Evolutionary conservation across 2,329 filamentous ascomycete genomes (phyloP).

Genomic region (Helicocarpus griseus): DNA sequence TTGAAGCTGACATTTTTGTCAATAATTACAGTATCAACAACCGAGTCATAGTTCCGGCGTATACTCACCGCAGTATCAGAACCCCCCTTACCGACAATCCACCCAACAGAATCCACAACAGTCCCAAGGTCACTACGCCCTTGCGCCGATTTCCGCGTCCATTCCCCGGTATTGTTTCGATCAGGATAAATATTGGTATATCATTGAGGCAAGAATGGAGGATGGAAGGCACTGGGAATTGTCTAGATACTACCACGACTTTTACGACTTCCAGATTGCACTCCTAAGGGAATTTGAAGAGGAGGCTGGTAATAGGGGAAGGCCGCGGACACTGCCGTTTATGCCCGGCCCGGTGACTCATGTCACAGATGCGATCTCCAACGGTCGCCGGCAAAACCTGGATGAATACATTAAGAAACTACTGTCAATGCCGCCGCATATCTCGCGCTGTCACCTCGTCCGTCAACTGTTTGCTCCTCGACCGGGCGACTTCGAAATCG

Average conservation of each 20-base stretch:
- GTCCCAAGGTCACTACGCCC: conserved; percentile 44
- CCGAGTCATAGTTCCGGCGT: conserved; percentile 25
- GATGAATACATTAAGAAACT: conserved; percentile 95
- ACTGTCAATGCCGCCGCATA: conserved; percentile 71
- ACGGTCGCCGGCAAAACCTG: conserved; percentile 81
- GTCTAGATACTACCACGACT: conserved; percentile 92
- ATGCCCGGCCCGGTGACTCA: conserved; percentile 98
- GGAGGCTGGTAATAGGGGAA: conserved; percentile 78
- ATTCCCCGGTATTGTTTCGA: conserved; percentile 93
- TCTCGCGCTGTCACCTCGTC: conserved; percentile 73
- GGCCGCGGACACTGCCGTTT: conserved; percentile 78
- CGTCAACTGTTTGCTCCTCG: conserved; percentile 84
- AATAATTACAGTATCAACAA: conserved; percentile 24
- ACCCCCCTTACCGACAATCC: conserved; percentile 20
- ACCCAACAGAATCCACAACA: conserved; percentile 20
- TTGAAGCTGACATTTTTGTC: too few relatives aligned
- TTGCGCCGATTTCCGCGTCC: conserved; percentile 69
- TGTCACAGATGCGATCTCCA: conserved; percentile 95
- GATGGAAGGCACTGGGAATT: conserved; percentile 89
- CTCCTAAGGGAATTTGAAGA: conserved; percentile 84
- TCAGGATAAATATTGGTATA: conserved; percentile 98
- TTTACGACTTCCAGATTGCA: conserved; percentile 97
- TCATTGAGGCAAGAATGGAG: conserved; percentile 83
- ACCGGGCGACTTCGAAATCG: conserved; percentile 87
- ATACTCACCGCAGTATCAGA: conserved; percentile 30